Base-by-base conservation (phyloP, 1,284 basidiomycete genomes). In the Bondarzewia mesenterica region DNA sequence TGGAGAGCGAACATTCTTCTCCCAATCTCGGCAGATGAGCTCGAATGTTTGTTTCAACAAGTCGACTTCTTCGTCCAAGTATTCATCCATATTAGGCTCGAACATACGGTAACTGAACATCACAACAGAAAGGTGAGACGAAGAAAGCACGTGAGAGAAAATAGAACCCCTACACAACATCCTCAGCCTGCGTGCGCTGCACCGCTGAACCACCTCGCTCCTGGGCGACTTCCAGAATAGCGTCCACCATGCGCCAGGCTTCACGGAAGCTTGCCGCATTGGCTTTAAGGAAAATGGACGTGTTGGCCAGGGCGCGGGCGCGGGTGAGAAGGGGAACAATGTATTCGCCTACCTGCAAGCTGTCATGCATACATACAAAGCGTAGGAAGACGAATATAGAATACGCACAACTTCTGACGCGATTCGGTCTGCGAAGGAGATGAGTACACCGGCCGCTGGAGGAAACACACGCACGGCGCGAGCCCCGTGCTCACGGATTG, bases 31-130 rank as follows among this genome's bases (percentile, higher is more conserved):
- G 61, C 88, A 93, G 20, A 89, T 86, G 1, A 67, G 69, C 43
- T 90, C 85, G 51, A 98, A 81, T 0, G 75, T 72, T 5, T 72
- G 73, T 58, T 90, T 90, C 44, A 92, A 76, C 59, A 79, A 82
- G 50, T 95, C 92, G 5, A 87, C 77, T 64, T 99, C 96, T 60
- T 96, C 92, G 51, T 92, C 85, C 2, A 99, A 81, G 60, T 99
- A 99, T 58, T 96, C 94, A 61, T 94, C 93, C 86, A 98, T 93
- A 63, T 95, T 89, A 2, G 77, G 70, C 63, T 96, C 93, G 60
- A 96, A 99, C 89, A 97, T 94, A 38, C 75, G 75, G 62, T 89
- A 94, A 8, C 89, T 93, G 59, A n/a, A 14, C 20, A 42, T 14
- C 22, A 29, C n/a, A 42, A 15, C 22, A 18, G 18, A 5, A 25